Evolutionary conservation across 805 yeast genomes (phyloP).

Genomic region (Metschnikowia colocasiae): DNA sequence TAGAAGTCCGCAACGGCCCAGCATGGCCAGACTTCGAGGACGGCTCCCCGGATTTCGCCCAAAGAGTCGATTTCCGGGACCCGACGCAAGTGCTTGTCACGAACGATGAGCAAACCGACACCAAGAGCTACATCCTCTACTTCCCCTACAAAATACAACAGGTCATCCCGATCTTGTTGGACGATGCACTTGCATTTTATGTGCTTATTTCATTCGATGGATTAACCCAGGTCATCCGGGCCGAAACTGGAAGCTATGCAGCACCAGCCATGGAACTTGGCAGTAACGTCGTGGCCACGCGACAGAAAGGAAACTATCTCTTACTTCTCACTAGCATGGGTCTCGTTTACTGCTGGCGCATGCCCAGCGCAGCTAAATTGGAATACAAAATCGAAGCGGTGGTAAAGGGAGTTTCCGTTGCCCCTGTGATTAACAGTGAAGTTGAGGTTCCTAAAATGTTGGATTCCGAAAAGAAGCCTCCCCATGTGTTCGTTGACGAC

Average conservation of each 20-base stretch:
- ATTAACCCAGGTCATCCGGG: slow-evolving; percentile 42
- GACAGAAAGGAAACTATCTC: slow-evolving; percentile 31
- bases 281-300: slow-evolving; percentile 37
- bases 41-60: slow-evolving; percentile 33
- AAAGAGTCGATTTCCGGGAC: slow-evolving; percentile 42
- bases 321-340: slow-evolving; percentile 51
- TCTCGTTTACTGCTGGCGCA: slow-evolving; percentile 48
- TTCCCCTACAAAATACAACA: slow-evolving; percentile 49
- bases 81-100: slow-evolving; percentile 46
- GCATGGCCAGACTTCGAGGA: slow-evolving; percentile 39
- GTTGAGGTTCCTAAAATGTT: slow-evolving; percentile 13
- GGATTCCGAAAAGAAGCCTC: background rate
- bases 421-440: slow-evolving; percentile 46
- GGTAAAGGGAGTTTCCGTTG: slow-evolving; percentile 45
- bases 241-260: slow-evolving; percentile 42
- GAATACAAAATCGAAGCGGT: slow-evolving; percentile 25
- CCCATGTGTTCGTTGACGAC: slow-evolving; percentile 10
- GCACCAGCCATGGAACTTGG: slow-evolving; percentile 55
- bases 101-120: slow-evolving; percentile 31
- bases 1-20: slow-evolving; percentile 43
- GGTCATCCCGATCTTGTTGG: slow-evolving; percentile 36
- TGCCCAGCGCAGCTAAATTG: slow-evolving; percentile 20
- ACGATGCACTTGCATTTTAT: slow-evolving; percentile 39
- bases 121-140: slow-evolving; percentile 34
- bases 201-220: slow-evolving; percentile 60